phyloP scores from a whole-genome alignment of 2,329 filamentous ascomycete species.

The Geosmithia flava region DNA sequence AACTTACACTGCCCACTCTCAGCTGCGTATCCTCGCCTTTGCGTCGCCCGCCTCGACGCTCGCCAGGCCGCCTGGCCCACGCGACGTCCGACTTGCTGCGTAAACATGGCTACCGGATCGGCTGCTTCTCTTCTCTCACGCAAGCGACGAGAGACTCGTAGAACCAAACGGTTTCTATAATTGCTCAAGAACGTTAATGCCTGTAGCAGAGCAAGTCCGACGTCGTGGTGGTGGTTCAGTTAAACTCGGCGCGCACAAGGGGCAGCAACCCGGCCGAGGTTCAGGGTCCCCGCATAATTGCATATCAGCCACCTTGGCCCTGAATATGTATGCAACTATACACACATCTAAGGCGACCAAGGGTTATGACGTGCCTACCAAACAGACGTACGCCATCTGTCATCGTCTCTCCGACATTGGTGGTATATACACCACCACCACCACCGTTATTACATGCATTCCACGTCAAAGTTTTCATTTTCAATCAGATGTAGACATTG shows the following conservation, averaged over 20 bases:
- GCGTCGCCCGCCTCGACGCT: neutral
- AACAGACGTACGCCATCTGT: neutral
- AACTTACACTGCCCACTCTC: neutral
- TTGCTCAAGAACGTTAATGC: neutral
- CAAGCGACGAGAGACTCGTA: neutral
- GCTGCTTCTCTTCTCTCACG: neutral
- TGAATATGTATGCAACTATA: neutral
- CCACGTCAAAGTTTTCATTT: too few relatives aligned
- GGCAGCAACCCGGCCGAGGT: neutral
- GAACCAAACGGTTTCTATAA: neutral
- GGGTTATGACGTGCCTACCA: neutral
- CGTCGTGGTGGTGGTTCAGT: neutral
- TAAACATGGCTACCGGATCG: neutral
- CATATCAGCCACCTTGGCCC: neutral
- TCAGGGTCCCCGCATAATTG: conserved; percentile 1
- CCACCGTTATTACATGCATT: too few relatives aligned
- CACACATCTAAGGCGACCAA: neutral
- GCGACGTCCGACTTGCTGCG: neutral
- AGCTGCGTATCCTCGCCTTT: conserved; percentile 1
- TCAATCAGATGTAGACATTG: neutral
- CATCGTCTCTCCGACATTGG: neutral
- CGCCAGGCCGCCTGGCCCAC: neutral
- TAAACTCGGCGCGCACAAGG: neutral
- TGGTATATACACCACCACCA: too few relatives aligned
- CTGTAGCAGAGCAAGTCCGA: neutral